These are phyloP conservation scores for Naganishia vaughanmartiniae DNA, from an alignment of 768 basidiomycete species.

Conservation along the genomic window DNA sequence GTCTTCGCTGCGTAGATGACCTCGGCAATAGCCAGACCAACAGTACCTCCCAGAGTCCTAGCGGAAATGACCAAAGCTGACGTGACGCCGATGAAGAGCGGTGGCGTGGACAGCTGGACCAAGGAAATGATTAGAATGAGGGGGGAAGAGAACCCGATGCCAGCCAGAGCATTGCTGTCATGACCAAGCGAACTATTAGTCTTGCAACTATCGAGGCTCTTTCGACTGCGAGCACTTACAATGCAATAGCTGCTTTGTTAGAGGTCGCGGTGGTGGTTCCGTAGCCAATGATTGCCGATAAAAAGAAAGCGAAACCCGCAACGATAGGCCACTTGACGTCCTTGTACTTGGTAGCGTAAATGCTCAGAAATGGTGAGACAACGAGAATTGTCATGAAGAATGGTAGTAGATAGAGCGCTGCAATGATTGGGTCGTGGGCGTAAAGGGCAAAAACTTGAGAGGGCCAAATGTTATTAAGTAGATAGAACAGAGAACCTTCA, in stretches of 20 bases:
- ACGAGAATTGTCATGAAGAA: constrained; percentile 2
- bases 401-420: neutral
- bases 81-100: neutral
- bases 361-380: neutral
- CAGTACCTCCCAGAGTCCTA: neutral
- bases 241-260: neutral
- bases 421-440: neutral
- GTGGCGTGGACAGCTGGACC: neutral
- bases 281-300: neutral
- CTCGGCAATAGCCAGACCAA: neutral
- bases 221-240: neutral
- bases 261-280: neutral
- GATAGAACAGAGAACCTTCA: neutral
- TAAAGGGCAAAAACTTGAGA: neutral
- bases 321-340: constrained; percentile 1
- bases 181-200: neutral
- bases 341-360: neutral
- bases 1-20: neutral
- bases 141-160: neutral
- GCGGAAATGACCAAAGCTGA: neutral
- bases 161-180: neutral
- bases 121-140: neutral
- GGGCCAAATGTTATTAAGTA: neutral
- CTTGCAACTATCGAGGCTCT: neutral
- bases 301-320: neutral